These are phyloP conservation scores for Puccinia triticina DNA, from an alignment of 1,284 basidiomycete genomes.

Conservation along the genomic window DNA sequence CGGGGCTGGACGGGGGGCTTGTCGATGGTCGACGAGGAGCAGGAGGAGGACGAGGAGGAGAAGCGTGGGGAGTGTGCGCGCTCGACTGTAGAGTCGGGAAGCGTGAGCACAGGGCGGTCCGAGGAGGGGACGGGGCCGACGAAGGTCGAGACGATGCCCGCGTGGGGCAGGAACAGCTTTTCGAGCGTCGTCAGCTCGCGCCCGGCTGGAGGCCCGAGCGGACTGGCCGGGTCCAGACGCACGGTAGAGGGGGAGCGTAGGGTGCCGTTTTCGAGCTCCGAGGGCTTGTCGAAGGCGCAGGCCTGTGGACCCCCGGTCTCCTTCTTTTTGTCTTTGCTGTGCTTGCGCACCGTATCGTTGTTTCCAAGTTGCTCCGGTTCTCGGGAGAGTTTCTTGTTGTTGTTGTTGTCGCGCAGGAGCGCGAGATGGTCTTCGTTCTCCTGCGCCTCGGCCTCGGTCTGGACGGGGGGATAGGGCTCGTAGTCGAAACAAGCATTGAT, in stretches of 20 bases:
- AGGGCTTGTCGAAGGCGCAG: neutral
- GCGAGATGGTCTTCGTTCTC: neutral
- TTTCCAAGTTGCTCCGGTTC: neutral
- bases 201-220: neutral
- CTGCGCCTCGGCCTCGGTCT: neutral
- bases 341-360: neutral
- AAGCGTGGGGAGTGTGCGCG: neutral
- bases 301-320: neutral
- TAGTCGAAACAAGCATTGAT: slow-evolving; percentile 50
- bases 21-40: neutral
- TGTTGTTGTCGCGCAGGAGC: neutral
- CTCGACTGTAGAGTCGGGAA: neutral
- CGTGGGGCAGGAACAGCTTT: slow-evolving; percentile 43
- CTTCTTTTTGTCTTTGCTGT: neutral
- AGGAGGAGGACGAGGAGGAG: neutral
- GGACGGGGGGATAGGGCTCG: slow-evolving; percentile 35
- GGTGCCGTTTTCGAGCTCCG: slow-evolving; percentile 19
- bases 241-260: no score
- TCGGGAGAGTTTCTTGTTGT: neutral
- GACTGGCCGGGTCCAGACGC: neutral
- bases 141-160: neutral
- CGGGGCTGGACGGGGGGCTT: neutral
- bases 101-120: no score
- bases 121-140: neutral
- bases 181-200: slow-evolving; percentile 38